These are phyloP conservation scores for Mycena capillaripes DNA, from an alignment of 768 basidiomycete species.

Conservation along the genomic window DNA sequence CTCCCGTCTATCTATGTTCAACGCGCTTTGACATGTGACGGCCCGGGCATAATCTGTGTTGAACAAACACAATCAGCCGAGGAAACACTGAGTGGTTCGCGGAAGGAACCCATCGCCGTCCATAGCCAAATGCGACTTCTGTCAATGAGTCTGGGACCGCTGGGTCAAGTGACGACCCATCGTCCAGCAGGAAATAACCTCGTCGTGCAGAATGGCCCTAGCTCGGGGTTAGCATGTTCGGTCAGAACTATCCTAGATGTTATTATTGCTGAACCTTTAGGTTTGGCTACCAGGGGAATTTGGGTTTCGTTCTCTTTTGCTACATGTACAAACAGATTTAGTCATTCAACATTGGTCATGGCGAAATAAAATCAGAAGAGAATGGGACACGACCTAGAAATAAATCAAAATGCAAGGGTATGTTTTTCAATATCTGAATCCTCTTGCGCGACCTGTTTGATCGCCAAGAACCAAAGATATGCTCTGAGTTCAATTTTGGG, in stretches of 20 bases:
- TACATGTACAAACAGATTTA: too few relatives aligned
- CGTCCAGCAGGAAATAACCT: conserved; percentile 6
- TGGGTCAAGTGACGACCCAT: neutral
- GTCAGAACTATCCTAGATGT: too few relatives aligned
- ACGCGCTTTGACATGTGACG: conserved; percentile 5
- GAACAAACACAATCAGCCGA: neutral
- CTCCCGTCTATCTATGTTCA: neutral
- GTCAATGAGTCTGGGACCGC: neutral
- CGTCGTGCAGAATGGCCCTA: too few relatives aligned
- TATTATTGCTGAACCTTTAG: too few relatives aligned
- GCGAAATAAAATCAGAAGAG: neutral
- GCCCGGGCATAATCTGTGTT: conserved; percentile 1
- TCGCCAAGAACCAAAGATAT: neutral
- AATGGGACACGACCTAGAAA: neutral
- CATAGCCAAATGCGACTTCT: too few relatives aligned
- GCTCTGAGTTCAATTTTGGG: neutral
- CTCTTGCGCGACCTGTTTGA: neutral
- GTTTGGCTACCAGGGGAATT: too few relatives aligned
- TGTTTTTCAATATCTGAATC: neutral
- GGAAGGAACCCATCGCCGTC: too few relatives aligned
- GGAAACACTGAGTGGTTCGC: too few relatives aligned
- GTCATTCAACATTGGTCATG: neutral
- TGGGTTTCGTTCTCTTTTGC: too few relatives aligned
- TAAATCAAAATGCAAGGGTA: too few relatives aligned
- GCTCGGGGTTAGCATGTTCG: too few relatives aligned